A percentile compares a stretch with the other conserved stretches of the same genome.
Conservation (phyloP, 768 basidiomycete species). For the Suillus hirtellus region DNA sequence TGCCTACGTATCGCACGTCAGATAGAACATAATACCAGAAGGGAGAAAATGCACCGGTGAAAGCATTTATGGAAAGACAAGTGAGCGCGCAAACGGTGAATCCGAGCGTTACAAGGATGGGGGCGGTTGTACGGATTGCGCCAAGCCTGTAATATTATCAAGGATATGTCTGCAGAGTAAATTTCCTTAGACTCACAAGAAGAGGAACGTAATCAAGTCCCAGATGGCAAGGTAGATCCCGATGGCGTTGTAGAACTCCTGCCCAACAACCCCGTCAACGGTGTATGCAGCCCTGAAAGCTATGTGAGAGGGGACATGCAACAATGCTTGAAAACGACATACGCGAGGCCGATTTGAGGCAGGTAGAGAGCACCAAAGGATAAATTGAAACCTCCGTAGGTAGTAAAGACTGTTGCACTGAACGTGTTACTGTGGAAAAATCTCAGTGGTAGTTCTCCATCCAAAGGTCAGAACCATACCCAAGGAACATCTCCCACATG, state of each 20-base stretch:
- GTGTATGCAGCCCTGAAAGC: conserved; percentile 25
- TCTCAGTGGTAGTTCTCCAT: conserved; percentile 11
- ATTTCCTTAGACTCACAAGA: conserved; percentile 19
- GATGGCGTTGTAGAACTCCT: conserved; percentile 27
- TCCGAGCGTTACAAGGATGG: conserved; percentile 23
- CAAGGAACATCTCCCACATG: conserved; percentile 35
- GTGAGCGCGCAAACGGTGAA: conserved; percentile 25
- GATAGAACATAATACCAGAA: background rate
- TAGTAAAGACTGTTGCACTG: conserved; percentile 28
- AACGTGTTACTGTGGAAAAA: conserved; percentile 25
- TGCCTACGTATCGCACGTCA: conserved; percentile 18
- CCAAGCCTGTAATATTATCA: conserved; percentile 19
- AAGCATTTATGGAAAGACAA: conserved; percentile 27
- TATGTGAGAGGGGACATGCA: conserved; percentile 6
- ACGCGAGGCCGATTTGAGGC: conserved; percentile 29
- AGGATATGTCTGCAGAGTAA: background rate
- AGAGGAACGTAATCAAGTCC: conserved; percentile 27
- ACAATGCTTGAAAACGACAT: conserved; percentile 5
- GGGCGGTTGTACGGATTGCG: conserved; percentile 27
- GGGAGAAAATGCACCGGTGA: conserved; percentile 23
- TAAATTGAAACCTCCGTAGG: conserved; percentile 32
- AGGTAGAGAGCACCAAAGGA: conserved; percentile 30
- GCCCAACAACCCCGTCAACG: conserved; percentile 23
- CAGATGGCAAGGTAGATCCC: conserved; percentile 31
- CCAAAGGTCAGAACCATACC: conserved; percentile 18